A percentile compares a stretch with the other conserved stretches of the same genome.
Evolutionary conservation across 768 basidiomycete genomes (phyloP).

Genomic region (Tylopilus cervinicoccineus): DNA sequence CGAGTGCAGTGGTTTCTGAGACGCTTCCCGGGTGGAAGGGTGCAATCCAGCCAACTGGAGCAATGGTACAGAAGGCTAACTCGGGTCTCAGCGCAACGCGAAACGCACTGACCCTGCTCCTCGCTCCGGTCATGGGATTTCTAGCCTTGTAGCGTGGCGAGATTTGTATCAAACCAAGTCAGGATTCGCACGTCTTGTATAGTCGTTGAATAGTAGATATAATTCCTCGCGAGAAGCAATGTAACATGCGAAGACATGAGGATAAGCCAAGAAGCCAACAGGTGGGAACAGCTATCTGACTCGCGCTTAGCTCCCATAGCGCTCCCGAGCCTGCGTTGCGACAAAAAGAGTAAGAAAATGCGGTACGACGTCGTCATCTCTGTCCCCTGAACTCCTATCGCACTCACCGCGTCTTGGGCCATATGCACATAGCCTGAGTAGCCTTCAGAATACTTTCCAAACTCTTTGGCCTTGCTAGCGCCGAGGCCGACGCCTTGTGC

Average conservation of each 20-base stretch:
- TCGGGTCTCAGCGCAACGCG: conserved; percentile 17
- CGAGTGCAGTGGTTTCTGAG: conserved; percentile 62
- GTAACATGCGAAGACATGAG: conserved; percentile 9
- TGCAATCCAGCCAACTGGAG: conserved; percentile 10
- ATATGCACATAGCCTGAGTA: conserved; percentile 68
- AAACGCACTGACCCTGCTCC: conserved; percentile 19
- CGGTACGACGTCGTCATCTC: conserved; percentile 14
- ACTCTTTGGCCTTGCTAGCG: conserved; percentile 86
- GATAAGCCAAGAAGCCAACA: conserved; percentile 16
- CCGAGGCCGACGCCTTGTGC: conserved; percentile 86
- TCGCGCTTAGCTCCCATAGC: conserved; percentile 28
- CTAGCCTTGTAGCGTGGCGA: conserved; percentile 18
- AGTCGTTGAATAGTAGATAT: conserved; percentile 11
- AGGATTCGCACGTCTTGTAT: background rate
- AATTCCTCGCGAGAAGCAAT: conserved; percentile 15
- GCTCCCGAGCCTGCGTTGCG: conserved; percentile 34
- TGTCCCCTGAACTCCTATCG: conserved; percentile 18
- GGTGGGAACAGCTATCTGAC: conserved; percentile 9
- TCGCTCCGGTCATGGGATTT: conserved; percentile 28
- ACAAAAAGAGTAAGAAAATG: conserved; percentile 25
- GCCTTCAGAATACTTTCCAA: conserved; percentile 67
- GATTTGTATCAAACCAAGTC: background rate
- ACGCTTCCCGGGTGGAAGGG: conserved; percentile 41
- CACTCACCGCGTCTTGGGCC: conserved; percentile 65
- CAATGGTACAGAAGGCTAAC: conserved; percentile 19